phyloP scores from a whole-genome alignment of 1,139 yeast genomes.

The Schizosaccharomyces versatilis region DNA sequence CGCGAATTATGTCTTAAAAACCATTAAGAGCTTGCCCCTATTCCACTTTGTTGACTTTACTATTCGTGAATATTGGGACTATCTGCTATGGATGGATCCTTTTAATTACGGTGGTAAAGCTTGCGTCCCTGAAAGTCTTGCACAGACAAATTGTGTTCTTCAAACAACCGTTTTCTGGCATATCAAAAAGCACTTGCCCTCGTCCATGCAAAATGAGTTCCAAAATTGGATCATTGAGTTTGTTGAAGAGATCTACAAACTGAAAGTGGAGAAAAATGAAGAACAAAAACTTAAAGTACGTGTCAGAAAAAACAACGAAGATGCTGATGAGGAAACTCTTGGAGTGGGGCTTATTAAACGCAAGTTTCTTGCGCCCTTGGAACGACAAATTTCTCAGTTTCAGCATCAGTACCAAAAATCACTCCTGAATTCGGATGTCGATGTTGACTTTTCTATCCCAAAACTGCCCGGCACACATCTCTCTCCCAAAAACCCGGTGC shows the following conservation, averaged over 20 bases:
- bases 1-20: constrained; percentile 66
- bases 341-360: constrained; percentile 15
- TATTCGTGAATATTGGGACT: constrained; percentile 70
- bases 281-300: constrained; percentile 32
- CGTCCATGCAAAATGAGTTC: constrained; percentile 56
- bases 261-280: constrained; percentile 27
- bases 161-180: constrained; percentile 47
- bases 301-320: constrained; percentile 21
- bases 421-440: constrained; percentile 42
- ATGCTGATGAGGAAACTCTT: constrained; percentile 17
- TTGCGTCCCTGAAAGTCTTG: background rate
- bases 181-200: constrained; percentile 50
- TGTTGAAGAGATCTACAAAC: constrained; percentile 43
- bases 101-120: constrained; percentile 62
- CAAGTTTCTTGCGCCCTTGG: constrained; percentile 38
- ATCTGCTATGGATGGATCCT: constrained; percentile 84
- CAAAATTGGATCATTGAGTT: constrained; percentile 69
- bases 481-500: constrained; percentile 42
- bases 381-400: constrained; percentile 44
- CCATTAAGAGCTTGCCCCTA: constrained; percentile 59
- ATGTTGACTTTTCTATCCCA: constrained; percentile 50
- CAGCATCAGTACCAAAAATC: constrained; percentile 50
- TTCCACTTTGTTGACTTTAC: constrained; percentile 62
- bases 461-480: constrained; percentile 47
- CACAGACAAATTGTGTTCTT: constrained; percentile 36